phyloP scores from a whole-genome alignment of 129 eudicot genomes.

The Calendula officinalis region DNA sequence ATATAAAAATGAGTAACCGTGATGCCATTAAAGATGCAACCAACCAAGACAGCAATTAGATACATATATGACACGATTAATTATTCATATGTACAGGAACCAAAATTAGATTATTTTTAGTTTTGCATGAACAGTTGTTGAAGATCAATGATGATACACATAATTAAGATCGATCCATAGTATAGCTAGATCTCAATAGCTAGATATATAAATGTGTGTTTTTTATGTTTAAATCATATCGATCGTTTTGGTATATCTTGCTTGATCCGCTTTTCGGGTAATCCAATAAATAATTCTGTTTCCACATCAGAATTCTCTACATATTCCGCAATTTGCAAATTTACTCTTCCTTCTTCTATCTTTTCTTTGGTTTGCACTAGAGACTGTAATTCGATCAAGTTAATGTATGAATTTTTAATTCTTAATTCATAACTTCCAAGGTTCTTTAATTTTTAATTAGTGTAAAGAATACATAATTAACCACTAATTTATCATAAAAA shows the following conservation, averaged over 20 bases:
- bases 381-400: slow-evolving; percentile 33
- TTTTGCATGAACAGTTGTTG: slow-evolving; percentile 14
- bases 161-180: slow-evolving; percentile 17
- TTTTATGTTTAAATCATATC: background rate
- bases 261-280: slow-evolving; percentile 32
- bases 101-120: slow-evolving; percentile 17
- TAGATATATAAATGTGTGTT: slow-evolving; percentile 2
- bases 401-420: background rate
- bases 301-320: slow-evolving; percentile 81
- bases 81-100: slow-evolving; percentile 26
- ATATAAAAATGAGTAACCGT: too few relatives aligned
- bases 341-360: slow-evolving; percentile 34
- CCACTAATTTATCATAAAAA: background rate
- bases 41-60: slow-evolving; percentile 13
- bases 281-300: slow-evolving; percentile 58
- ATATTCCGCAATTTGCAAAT: slow-evolving; percentile 33
- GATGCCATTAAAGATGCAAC: slow-evolving; percentile 3
- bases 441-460: background rate
- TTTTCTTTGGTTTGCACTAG: slow-evolving; percentile 28
- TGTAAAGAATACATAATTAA: background rate
- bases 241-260: slow-evolving; percentile 14
- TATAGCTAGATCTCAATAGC: background rate
- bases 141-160: slow-evolving; percentile 6
- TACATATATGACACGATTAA: slow-evolving; percentile 4
- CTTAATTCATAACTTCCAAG: background rate